These are phyloP conservation scores for Saccharomycopsis fodiens DNA, from an alignment of 805 yeast species.

Conservation along the genomic window DNA sequence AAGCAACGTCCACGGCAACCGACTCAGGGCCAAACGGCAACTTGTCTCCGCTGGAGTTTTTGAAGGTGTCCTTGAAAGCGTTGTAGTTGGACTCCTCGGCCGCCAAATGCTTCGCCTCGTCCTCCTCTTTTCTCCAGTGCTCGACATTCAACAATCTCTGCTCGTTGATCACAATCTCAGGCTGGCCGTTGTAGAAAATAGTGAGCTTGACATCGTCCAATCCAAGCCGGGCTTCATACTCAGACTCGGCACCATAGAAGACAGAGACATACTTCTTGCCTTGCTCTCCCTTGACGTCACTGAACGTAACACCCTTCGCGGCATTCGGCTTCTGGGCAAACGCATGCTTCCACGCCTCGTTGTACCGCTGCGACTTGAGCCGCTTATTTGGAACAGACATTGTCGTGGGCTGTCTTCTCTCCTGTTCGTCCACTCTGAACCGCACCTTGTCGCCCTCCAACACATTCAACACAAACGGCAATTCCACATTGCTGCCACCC, in stretches of 20 bases:
- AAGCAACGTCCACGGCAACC: slow-evolving; percentile 68
- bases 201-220: slow-evolving; percentile 44
- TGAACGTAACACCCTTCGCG: slow-evolving; percentile 23
- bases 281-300: slow-evolving; percentile 10
- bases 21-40: slow-evolving; percentile 86
- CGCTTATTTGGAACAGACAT: slow-evolving; percentile 23
- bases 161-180: slow-evolving; percentile 58
- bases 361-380: slow-evolving; percentile 44
- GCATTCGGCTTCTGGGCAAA: slow-evolving; percentile 30
- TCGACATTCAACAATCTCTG: slow-evolving; percentile 71
- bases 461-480: slow-evolving; percentile 55
- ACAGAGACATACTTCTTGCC: slow-evolving; percentile 21
- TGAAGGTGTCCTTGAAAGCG: slow-evolving; percentile 64
- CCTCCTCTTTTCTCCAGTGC: slow-evolving; percentile 52
- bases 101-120: slow-evolving; percentile 34
- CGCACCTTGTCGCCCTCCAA: slow-evolving; percentile 53
- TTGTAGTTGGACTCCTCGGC: slow-evolving; percentile 59
- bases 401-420: slow-evolving; percentile 28
- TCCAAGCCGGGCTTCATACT: slow-evolving; percentile 37
- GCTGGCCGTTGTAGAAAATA: slow-evolving; percentile 37
- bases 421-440: slow-evolving; percentile 57
- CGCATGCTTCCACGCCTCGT: slow-evolving; percentile 54
- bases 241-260: slow-evolving; percentile 32
- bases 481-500: slow-evolving; percentile 31
- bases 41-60: slow-evolving; percentile 56